Conservation (phyloP, 495 filamentous ascomycete species). For the Penicillium coprophilum region DNA sequence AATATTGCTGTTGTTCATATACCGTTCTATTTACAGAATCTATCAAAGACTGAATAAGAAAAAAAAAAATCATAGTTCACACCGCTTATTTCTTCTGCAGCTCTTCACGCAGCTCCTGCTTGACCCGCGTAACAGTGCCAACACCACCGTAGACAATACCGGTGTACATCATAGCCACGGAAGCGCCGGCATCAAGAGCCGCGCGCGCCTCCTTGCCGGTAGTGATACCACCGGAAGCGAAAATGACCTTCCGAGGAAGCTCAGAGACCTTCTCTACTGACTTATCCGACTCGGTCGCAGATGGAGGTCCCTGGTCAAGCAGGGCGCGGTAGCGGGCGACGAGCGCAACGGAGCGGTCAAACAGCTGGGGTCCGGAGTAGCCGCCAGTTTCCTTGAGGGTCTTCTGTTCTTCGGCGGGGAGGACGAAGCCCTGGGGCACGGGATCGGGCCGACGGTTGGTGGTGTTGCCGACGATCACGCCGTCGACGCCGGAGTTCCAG, state of each 20-base stretch:
- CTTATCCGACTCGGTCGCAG: constrained; percentile 12
- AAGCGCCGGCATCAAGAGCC: constrained; percentile 80
- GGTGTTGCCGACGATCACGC: constrained; percentile 97
- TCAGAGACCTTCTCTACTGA: constrained; percentile 15
- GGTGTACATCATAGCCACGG: constrained; percentile 82
- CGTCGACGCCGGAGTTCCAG: constrained; percentile 80
- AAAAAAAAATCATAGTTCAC: constrained; percentile 9
- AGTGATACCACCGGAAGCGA: constrained; percentile 88
- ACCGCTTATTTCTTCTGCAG: constrained; percentile 37
- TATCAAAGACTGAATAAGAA: constrained; percentile 3
- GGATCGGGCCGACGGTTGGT: constrained; percentile 76
- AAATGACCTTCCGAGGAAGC: constrained; percentile 70
- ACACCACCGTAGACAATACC: constrained; percentile 81
- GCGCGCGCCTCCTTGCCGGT: constrained; percentile 77
- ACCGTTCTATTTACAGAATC: constrained; percentile 30
- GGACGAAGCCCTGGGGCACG: constrained; percentile 59
- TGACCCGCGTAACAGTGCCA: constrained; percentile 82
- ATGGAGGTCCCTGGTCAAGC: constrained; percentile 55
- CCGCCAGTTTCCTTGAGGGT: constrained; percentile 77
- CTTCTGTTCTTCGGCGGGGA: constrained; percentile 64
- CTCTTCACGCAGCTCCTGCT: constrained; percentile 74
- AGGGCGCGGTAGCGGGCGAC: constrained; percentile 75
- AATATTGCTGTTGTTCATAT: constrained; percentile 8
- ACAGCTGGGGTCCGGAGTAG: constrained; percentile 85
- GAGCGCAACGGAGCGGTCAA: constrained; percentile 70